These are phyloP conservation scores for Peronospora destructor DNA, from an alignment of 352 stramenopile species.

Conservation along the genomic window DNA sequence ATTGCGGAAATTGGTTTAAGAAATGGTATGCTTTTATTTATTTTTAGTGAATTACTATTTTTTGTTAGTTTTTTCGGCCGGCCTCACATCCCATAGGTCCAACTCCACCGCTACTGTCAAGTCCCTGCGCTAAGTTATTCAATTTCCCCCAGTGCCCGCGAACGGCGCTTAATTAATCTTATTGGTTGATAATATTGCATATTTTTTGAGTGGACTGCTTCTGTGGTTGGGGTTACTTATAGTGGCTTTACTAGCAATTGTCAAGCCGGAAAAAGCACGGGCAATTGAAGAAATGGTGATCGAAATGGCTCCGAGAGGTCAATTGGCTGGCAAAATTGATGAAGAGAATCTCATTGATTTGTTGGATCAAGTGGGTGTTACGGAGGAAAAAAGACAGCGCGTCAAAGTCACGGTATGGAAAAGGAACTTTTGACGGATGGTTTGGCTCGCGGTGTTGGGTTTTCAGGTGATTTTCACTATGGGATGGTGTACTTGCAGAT, in stretches of 20 bases:
- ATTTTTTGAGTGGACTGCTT: background rate
- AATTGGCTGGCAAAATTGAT: slow-evolving; percentile 74
- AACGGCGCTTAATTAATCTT: slow-evolving; percentile 38
- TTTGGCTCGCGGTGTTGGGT: background rate
- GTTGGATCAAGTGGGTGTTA: slow-evolving; percentile 69
- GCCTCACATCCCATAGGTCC: too few relatives aligned
- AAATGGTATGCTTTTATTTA: too few relatives aligned
- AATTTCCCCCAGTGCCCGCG: slow-evolving; percentile 68
- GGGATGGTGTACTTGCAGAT: slow-evolving; percentile 37
- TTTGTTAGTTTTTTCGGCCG: too few relatives aligned
- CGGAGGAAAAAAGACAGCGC: slow-evolving; percentile 77
- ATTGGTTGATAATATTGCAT: background rate
- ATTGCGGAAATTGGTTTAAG: too few relatives aligned
- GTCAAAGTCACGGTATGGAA: slow-evolving; percentile 79
- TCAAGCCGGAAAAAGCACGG: slow-evolving; percentile 83
- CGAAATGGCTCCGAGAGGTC: slow-evolving; percentile 81
- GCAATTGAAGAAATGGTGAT: slow-evolving; percentile 83
- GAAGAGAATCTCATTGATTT: slow-evolving; percentile 82
- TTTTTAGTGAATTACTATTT: too few relatives aligned
- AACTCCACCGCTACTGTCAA: too few relatives aligned
- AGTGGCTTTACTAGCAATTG: slow-evolving; percentile 85
- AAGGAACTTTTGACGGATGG: background rate
- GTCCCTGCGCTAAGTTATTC: too few relatives aligned
- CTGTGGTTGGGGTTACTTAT: background rate
- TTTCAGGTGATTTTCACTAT: background rate